Percentiles rank a stretch among this genome's conserved stretches.
phyloP scores from a whole-genome alignment of 805 yeast species.

The Torulaspora microellipsoides region DNA sequence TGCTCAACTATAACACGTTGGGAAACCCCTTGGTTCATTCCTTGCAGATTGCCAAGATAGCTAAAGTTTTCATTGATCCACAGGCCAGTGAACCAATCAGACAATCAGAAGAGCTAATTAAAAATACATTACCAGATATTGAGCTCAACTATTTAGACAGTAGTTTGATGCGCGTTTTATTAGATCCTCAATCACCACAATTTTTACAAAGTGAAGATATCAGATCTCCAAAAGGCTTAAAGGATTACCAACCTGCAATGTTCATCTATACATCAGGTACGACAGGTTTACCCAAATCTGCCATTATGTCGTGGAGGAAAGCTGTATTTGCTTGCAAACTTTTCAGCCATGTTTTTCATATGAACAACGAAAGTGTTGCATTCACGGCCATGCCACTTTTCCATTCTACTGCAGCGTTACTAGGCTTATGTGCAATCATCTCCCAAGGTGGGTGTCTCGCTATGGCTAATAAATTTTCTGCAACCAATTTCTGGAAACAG shows the following conservation, averaged over 20 bases:
- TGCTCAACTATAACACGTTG: conserved; percentile 72
- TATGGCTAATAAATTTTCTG: conserved; percentile 75
- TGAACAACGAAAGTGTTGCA: conserved; percentile 51
- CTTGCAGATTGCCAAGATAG: conserved; percentile 58
- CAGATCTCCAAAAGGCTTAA: conserved; percentile 51
- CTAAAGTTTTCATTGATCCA: conserved; percentile 69
- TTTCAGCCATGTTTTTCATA: conserved; percentile 65
- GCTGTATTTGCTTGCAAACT: conserved; percentile 63
- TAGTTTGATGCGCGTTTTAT: conserved; percentile 40
- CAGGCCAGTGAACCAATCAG: conserved; percentile 52
- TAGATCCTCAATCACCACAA: conserved; percentile 40
- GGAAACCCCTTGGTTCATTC: conserved; percentile 79
- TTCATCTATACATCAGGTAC: conserved; percentile 91
- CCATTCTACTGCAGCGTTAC: conserved; percentile 88
- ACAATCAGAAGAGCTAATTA: conserved; percentile 45
- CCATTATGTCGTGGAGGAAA: conserved; percentile 89
- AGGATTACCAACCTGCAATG: conserved; percentile 59
- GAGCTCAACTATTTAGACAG: conserved; percentile 51
- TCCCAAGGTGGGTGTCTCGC: conserved; percentile 71
- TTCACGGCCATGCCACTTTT: conserved; percentile 94
- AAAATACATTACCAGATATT: conserved; percentile 36
- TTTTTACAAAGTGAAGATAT: conserved; percentile 52
- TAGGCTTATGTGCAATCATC: conserved; percentile 72
- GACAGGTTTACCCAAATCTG: conserved; percentile 91
- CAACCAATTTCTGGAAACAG: conserved; percentile 86